phyloP scores from a whole-genome alignment of 75 land plant genomes.

The Larix kaempferi region DNA sequence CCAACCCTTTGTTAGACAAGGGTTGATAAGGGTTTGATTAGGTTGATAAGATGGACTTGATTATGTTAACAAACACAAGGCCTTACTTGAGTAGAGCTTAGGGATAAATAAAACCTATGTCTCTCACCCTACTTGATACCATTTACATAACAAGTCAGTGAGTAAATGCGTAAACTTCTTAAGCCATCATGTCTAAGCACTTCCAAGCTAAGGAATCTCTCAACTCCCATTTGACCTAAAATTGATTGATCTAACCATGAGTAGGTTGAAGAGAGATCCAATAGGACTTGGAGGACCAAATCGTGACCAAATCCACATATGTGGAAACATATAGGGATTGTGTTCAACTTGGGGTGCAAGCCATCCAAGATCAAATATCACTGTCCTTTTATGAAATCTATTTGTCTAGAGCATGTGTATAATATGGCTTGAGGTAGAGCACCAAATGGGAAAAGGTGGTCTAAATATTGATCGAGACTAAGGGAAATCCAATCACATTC shows the following conservation, averaged over 20 bases:
- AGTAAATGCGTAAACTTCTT: not conserved
- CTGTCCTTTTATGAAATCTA: not conserved
- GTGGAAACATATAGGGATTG: not conserved
- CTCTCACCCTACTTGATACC: not conserved
- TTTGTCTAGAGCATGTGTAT: not conserved
- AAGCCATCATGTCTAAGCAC: not conserved
- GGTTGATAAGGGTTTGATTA: not conserved
- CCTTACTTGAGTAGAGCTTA: too few species aligned
- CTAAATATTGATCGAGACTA: not conserved
- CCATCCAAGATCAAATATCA: not conserved
- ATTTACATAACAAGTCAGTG: not conserved
- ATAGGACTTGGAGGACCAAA: not conserved
- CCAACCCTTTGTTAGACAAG: too few species aligned
- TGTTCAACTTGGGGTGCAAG: not conserved
- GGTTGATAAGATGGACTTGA: not conserved
- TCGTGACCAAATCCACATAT: too few species aligned
- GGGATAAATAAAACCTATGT: not conserved
- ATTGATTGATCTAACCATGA: conserved; percentile 1
- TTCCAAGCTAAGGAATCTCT: not conserved
- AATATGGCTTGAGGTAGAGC: not conserved
- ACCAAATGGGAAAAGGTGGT: not conserved
- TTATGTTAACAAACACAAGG: not conserved
- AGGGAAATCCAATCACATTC: not conserved
- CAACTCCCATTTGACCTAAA: not conserved
- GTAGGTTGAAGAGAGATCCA: not conserved